Evolutionary conservation across 106 monocot genomes (phyloP).

Genomic region (Platanthera zijinensis): DNA sequence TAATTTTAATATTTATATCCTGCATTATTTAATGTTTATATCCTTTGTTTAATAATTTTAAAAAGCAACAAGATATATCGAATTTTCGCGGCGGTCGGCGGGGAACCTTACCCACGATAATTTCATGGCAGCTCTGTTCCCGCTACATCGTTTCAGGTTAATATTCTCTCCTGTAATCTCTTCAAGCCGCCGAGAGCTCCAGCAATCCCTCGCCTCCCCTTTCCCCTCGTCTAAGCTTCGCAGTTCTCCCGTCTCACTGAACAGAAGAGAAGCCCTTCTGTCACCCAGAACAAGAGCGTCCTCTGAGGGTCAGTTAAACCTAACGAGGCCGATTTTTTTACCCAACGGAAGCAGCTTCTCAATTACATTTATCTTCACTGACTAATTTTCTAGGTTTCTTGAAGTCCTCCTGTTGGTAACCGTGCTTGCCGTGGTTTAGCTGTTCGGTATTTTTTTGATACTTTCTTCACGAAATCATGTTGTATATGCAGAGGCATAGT

Average conservation of each 20-base stretch:
- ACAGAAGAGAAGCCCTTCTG: neutral
- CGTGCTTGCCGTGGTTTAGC: neutral
- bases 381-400: neutral
- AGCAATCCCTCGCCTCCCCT: neutral
- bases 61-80: too few species aligned
- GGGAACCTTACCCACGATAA: conserved; percentile 6
- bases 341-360: neutral
- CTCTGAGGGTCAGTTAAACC: neutral
- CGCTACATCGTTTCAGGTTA: neutral
- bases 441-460: neutral
- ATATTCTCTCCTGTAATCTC: neutral
- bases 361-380: neutral
- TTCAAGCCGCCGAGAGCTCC: neutral
- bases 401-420: neutral
- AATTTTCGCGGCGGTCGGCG: too few species aligned
- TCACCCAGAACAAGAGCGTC: neutral
- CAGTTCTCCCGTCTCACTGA: neutral
- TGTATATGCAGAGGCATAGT: neutral
- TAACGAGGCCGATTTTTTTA: neutral
- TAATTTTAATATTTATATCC: too few species aligned
- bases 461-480: too few species aligned
- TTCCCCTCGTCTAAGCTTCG: neutral
- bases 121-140: neutral
- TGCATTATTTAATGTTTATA: too few species aligned
- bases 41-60: too few species aligned